Percentiles rank a stretch among this genome's conserved stretches.
Evolutionary conservation across 169 alveolate genomes (phyloP).

Genomic region (Plasmodium reichenowi): DNA sequence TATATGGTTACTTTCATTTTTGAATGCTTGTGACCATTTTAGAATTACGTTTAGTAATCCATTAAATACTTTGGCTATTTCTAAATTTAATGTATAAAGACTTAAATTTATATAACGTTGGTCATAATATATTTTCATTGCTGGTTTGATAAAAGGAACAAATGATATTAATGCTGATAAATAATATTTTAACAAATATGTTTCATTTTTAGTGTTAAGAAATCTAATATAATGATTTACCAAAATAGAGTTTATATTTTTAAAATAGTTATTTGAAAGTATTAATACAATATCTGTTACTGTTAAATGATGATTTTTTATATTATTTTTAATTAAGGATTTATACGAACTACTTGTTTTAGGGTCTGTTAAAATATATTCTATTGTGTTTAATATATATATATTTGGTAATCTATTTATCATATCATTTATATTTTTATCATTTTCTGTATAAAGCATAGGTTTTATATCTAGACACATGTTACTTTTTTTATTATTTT

Average conservation of each 20-base stretch:
- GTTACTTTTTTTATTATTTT: background rate
- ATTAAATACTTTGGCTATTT: conserved; percentile 10
- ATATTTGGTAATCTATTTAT: conserved; percentile 23
- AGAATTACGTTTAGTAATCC: conserved; percentile 15
- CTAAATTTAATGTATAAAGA: background rate
- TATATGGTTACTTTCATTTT: conserved; percentile 9
- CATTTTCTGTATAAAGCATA: conserved; percentile 19
- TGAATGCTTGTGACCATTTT: conserved; percentile 50
- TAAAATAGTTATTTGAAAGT: conserved; percentile 25
- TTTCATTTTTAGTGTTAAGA: conserved; percentile 13
- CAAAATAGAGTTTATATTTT: conserved; percentile 9
- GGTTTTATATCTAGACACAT: conserved; percentile 37
- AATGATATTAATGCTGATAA: conserved; percentile 29
- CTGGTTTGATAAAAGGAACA: conserved; percentile 66
- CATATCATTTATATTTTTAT: background rate
- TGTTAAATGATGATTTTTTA: conserved; percentile 19
- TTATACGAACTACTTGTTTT: conserved; percentile 16
- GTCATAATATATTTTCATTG: conserved; percentile 50
- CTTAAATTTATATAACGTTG: conserved; percentile 4
- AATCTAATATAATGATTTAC: conserved; percentile 21
- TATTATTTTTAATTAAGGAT: conserved; percentile 16
- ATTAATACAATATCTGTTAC: conserved; percentile 22
- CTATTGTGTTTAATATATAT: conserved; percentile 42
- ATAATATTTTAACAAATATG: conserved; percentile 27
- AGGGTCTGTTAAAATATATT: conserved; percentile 39